These are phyloP conservation scores for Lolium rigidum DNA, from an alignment of 176 grass and related monocot species.

Conservation along the genomic window DNA sequence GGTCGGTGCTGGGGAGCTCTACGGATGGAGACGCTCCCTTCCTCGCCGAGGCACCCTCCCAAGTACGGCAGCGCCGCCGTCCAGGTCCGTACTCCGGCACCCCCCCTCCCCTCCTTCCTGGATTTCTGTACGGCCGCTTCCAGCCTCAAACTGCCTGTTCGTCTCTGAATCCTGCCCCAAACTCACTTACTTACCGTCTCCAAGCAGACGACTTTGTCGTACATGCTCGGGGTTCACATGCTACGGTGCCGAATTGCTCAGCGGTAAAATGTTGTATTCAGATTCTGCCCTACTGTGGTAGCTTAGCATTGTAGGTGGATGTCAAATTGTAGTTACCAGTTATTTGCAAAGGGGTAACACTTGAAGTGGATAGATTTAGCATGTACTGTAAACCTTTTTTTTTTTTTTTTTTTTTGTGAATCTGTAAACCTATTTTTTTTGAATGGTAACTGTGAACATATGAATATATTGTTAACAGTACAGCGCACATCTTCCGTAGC, in stretches of 20 bases:
- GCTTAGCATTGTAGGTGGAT: not conserved
- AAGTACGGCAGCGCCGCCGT: slow-evolving; percentile 43
- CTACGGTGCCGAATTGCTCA: not conserved
- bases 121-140: not conserved
- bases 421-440: no score
- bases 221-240: not conserved
- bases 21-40: slow-evolving; percentile 46
- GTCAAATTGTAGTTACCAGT: not conserved
- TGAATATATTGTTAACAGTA: not conserved
- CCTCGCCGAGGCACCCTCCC: slow-evolving; percentile 49
- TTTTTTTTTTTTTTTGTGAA: no score
- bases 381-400: no score
- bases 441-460: not conserved
- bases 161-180: not conserved
- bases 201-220: not conserved
- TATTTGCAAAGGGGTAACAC: not conserved
- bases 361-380: not conserved
- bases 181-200: not conserved
- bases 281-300: not conserved
- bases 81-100: not conserved
- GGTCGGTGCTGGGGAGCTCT: not conserved
- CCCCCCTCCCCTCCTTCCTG: not conserved
- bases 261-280: not conserved
- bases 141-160: not conserved
- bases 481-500: not conserved